Conservation (phyloP, 768 basidiomycete species). For the Tubosaeta brunneosetosa region DNA sequence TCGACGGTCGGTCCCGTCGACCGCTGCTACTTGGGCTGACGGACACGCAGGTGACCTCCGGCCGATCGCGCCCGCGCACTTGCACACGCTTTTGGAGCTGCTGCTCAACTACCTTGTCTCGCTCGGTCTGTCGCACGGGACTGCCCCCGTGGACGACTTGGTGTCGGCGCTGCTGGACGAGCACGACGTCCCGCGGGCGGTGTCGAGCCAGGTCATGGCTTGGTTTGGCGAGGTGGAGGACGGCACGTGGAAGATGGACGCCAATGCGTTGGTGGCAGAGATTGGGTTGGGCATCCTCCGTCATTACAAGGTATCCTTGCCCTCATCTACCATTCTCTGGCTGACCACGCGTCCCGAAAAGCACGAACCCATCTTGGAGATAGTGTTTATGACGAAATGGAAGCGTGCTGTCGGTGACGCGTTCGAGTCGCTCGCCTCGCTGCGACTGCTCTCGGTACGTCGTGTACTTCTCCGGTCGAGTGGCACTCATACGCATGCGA, state of each 20-base stretch:
- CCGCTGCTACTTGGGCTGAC: background rate
- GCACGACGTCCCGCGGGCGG: constrained; percentile 59
- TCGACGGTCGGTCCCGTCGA: constrained; percentile 48
- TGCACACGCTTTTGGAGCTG: constrained; percentile 67
- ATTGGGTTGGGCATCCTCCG: constrained; percentile 74
- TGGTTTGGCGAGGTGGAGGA: constrained; percentile 73
- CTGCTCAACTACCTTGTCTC: constrained; percentile 73
- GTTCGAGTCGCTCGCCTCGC: constrained; percentile 57
- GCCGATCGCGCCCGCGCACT: constrained; percentile 62
- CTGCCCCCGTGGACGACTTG: constrained; percentile 57
- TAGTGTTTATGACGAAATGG: constrained; percentile 65
- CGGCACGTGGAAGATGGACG: constrained; percentile 65
- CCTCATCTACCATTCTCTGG: background rate
- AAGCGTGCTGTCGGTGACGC: constrained; percentile 70
- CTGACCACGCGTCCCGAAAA: constrained; percentile 23
- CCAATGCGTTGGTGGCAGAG: constrained; percentile 58
- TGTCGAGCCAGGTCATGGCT: constrained; percentile 65
- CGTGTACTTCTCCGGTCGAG: background rate
- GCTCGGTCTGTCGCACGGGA: constrained; percentile 46
- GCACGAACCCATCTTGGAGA: constrained; percentile 56
- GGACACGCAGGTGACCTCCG: constrained; percentile 56
- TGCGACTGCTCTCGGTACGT: constrained; percentile 64
- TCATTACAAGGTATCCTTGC: constrained; percentile 44
- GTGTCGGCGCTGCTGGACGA: constrained; percentile 59
- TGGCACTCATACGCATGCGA: background rate